Conservation (phyloP, 306 rosid genomes). For the Gynostemma pentaphyllum region DNA sequence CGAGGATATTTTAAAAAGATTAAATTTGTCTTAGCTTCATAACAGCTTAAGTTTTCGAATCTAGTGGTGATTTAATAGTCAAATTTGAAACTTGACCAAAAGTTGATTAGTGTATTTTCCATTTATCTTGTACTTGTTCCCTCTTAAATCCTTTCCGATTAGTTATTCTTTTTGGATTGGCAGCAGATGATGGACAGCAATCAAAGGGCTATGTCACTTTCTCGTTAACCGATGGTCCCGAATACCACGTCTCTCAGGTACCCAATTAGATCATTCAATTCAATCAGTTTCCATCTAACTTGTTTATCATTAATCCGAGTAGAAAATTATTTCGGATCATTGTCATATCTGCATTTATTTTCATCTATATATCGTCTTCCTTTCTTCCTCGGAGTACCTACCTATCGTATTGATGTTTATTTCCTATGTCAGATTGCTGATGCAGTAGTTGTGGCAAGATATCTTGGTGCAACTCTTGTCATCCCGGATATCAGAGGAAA, state of each 20-base stretch:
- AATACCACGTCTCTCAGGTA: constrained; percentile 97
- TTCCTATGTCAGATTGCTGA: constrained; percentile 52
- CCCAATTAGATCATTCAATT: background rate
- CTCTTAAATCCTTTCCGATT: background rate
- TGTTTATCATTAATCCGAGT: background rate
- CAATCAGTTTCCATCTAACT: constrained; percentile 9
- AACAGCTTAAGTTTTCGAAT: no score
- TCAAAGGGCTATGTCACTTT: constrained; percentile 75
- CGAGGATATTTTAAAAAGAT: no score
- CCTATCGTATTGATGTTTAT: constrained; percentile 11
- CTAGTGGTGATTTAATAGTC: no score
- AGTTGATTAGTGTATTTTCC: background rate
- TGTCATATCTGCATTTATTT: background rate
- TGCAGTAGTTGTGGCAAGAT: constrained; percentile 86
- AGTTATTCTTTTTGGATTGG: constrained; percentile 13
- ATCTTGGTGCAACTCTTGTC: constrained; percentile 87
- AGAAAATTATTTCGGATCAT: background rate
- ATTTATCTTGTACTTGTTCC: background rate
- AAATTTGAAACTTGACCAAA: constrained; percentile 5
- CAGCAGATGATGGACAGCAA: constrained; percentile 57
- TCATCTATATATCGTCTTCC: background rate
- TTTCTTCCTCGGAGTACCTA: background rate
- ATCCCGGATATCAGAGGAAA: constrained; percentile 93
- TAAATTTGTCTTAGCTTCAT: no score
- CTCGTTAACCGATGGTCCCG: constrained; percentile 89